Evolutionary conservation across 306 rosid species (phyloP), one percentile per base, ranked within the genome.

Genomic region (Corylus americana): DNA sequence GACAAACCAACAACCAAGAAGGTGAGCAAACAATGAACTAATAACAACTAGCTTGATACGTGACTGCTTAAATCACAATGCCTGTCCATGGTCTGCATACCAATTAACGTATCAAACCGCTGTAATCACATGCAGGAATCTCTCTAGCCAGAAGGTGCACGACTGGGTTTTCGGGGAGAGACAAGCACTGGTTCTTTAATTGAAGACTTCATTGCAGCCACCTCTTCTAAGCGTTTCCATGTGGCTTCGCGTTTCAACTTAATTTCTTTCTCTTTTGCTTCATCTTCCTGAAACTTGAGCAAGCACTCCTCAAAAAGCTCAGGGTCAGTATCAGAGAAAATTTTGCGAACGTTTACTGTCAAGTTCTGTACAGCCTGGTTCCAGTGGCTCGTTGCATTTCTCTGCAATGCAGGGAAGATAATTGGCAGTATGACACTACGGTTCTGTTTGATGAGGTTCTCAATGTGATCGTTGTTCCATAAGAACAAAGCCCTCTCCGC

Each of bases 401-500:
- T 80, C 87, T 95, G 98, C 78, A 95, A 77, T 2, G 98, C 86
- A 58, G 99, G 97, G 74, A 95, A 90, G 69, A 95, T 89, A 55
- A 95, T 84, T 70, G 99, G 98, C 83, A 95, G 91, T 74, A 95
- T 88, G 6, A 82, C 75, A 73, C 80, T 85, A 85, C 89, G 86
- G 79, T 95, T 95, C 84, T 93, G 97, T 79, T 91, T 91, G 84
- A 95, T 91, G 27, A 95, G 85, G 78, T 74, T 93, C 82, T 81
- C 92, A 70, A 95, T 90, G 82, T 91, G 98, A 57, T 90, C 92
- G 75, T 93, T 93, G 83, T 95, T 95, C 99, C 99, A 95, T 67
- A 95, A 90, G 87, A 95, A 95, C 75, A 95, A 84, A 50, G 99
- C 93, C 80, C 99, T 91, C 81, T 95, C 99, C 9, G 99, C 99